Conservation (phyloP, 306 rosid species). For the Phaseolus lunatus region DNA sequence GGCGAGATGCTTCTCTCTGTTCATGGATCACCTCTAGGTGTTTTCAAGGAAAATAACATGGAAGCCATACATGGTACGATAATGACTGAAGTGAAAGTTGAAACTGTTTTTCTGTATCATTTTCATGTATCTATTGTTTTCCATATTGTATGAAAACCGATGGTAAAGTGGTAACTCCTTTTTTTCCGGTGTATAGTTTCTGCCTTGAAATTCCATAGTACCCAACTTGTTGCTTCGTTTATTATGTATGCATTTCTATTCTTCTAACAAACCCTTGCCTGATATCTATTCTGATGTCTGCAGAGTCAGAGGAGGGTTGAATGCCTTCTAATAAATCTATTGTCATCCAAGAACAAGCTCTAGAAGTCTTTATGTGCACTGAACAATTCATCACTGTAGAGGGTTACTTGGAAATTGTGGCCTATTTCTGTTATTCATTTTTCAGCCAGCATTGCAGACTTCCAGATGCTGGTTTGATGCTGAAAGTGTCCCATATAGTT, state of each 20-base stretch:
- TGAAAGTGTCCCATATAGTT: neutral
- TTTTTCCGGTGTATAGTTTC: slow-evolving; percentile 6
- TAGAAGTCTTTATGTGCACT: neutral
- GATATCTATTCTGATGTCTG: slow-evolving; percentile 40
- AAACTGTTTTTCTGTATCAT: slow-evolving; percentile 31
- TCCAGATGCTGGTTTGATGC: neutral
- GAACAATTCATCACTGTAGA: neutral
- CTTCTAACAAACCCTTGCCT: slow-evolving; percentile 17
- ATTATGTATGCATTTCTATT: slow-evolving; percentile 4
- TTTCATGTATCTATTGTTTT: slow-evolving; percentile 33
- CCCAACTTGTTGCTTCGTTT: neutral
- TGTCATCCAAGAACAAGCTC: slow-evolving; percentile 31
- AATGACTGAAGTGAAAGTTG: slow-evolving; percentile 11
- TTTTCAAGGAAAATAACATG: slow-evolving; percentile 89
- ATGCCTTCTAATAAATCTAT: slow-evolving; percentile 7
- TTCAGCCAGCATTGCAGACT: neutral
- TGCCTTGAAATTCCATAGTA: slow-evolving; percentile 15
- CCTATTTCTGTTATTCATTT: neutral
- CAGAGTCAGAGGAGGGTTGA: slow-evolving; percentile 80
- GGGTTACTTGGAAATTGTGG: neutral
- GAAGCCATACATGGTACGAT: slow-evolving; percentile 82
- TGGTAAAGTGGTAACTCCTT: neutral
- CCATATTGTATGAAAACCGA: slow-evolving; percentile 26
- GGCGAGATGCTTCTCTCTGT: slow-evolving; percentile 91
- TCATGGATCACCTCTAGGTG: slow-evolving; percentile 91